A percentile compares a stretch with the other conserved stretches of the same genome.
Evolutionary conservation across 495 filamentous ascomycete species (phyloP).

Genomic region (Penicillium goetzii): DNA sequence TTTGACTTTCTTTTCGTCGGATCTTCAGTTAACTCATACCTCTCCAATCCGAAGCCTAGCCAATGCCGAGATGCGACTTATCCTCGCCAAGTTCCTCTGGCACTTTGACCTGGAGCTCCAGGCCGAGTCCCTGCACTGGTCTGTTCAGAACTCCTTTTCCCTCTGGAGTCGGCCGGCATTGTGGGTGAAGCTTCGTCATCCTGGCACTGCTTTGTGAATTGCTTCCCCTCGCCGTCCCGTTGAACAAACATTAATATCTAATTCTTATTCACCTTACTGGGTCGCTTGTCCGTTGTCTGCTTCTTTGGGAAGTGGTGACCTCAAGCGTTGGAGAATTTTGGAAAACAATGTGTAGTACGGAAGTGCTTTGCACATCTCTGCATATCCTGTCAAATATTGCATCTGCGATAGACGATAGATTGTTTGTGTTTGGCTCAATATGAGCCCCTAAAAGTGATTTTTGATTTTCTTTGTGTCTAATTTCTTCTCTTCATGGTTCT

Average conservation of each 20-base stretch:
- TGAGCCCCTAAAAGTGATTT: neutral
- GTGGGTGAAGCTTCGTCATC: neutral
- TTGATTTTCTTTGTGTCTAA: neutral
- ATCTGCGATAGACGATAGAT: neutral
- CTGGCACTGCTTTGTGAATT: neutral
- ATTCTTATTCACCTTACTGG: neutral
- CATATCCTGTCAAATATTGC: neutral
- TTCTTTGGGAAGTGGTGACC: neutral
- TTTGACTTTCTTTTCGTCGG: neutral
- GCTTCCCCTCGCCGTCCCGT: neutral
- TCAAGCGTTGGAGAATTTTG: neutral
- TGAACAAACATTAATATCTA: neutral
- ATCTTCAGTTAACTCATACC: conserved; percentile 9
- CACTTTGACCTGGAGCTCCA: conserved; percentile 53
- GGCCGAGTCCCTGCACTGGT: conserved; percentile 39
- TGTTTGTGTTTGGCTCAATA: neutral
- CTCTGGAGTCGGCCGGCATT: neutral
- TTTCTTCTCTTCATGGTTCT: neutral
- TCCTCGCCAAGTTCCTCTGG: conserved; percentile 55
- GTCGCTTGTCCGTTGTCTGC: neutral
- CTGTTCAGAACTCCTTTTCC: conserved; percentile 9
- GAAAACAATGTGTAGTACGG: neutral
- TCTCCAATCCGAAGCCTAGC: conserved; percentile 35
- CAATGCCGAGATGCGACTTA: conserved; percentile 56
- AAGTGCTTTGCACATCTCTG: neutral